Conservation (phyloP, 306 rosid genomes). For the Carpinus fangiana region DNA sequence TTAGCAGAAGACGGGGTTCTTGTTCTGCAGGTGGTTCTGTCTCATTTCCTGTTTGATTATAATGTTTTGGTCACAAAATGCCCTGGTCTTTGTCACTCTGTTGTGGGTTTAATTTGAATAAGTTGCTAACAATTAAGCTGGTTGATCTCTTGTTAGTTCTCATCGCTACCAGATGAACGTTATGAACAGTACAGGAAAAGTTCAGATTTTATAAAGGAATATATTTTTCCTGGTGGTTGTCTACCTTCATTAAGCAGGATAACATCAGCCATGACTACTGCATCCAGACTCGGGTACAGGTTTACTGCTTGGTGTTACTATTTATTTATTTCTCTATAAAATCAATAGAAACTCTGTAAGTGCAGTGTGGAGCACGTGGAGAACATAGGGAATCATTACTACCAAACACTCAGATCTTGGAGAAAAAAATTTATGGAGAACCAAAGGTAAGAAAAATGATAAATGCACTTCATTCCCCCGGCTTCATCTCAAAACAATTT, state of each 20-base stretch:
- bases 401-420: slow-evolving; percentile 81
- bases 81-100: background rate
- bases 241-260: slow-evolving; percentile 76
- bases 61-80: background rate
- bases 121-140: background rate
- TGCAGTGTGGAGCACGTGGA: slow-evolving; percentile 77
- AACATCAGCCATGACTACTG: slow-evolving; percentile 66
- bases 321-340: background rate
- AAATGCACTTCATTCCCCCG: too few relatives aligned
- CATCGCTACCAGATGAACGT: slow-evolving; percentile 69
- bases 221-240: slow-evolving; percentile 84
- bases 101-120: slow-evolving; percentile 11
- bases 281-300: slow-evolving; percentile 68
- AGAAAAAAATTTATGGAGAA: slow-evolving; percentile 71
- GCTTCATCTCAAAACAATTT: background rate
- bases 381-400: slow-evolving; percentile 84
- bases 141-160: slow-evolving; percentile 45
- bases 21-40: slow-evolving; percentile 64
- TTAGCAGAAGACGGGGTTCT: slow-evolving; percentile 71
- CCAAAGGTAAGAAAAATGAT: slow-evolving; percentile 43
- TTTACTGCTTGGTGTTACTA: background rate
- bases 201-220: slow-evolving; percentile 83
- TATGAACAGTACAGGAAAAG: slow-evolving; percentile 72
- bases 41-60: too few relatives aligned
- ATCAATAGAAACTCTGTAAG: slow-evolving; percentile 9